phyloP scores from a whole-genome alignment of 2,329 filamentous ascomycete species.

The Coniochaeta prunicola region DNA sequence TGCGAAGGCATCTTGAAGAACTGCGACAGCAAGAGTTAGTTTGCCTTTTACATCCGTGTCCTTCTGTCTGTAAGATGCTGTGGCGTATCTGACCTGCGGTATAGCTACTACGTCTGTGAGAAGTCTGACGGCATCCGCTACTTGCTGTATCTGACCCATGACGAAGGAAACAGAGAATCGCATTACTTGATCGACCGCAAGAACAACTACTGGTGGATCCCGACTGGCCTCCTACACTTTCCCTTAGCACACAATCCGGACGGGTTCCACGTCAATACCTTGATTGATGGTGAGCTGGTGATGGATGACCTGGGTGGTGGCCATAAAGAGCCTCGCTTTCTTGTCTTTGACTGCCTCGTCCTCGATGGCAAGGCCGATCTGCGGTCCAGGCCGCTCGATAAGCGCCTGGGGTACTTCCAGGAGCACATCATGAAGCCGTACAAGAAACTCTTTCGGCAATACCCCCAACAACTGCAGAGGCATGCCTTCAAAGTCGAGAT shows the following conservation, averaged over 20 bases:
- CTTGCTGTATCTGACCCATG: slow-evolving; percentile 78
- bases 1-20: slow-evolving; percentile 73
- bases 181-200: slow-evolving; percentile 96
- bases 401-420: slow-evolving; percentile 80
- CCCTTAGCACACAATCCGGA: slow-evolving; percentile 59
- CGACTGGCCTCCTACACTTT: slow-evolving; percentile 65
- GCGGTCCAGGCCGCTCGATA: slow-evolving; percentile 76
- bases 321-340: slow-evolving; percentile 64
- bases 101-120: slow-evolving; percentile 90
- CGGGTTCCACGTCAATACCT: slow-evolving; percentile 69
- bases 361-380: slow-evolving; percentile 59
- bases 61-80: background rate
- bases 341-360: slow-evolving; percentile 90
- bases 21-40: slow-evolving; percentile 68
- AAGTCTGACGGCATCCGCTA: slow-evolving; percentile 96
- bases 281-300: slow-evolving; percentile 91
- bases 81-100: background rate
- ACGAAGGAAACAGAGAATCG: slow-evolving; percentile 54
- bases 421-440: slow-evolving; percentile 70
- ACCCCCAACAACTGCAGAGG: slow-evolving; percentile 59
- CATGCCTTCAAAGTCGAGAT: slow-evolving; percentile 78
- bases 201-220: slow-evolving; percentile 91
- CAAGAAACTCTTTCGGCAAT: slow-evolving; percentile 53
- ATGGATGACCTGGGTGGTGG: slow-evolving; percentile 69
- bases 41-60: background rate